These are phyloP conservation scores for Rasamsonia emersonii DNA, from an alignment of 2,329 filamentous ascomycete genomes.

Conservation along the genomic window DNA sequence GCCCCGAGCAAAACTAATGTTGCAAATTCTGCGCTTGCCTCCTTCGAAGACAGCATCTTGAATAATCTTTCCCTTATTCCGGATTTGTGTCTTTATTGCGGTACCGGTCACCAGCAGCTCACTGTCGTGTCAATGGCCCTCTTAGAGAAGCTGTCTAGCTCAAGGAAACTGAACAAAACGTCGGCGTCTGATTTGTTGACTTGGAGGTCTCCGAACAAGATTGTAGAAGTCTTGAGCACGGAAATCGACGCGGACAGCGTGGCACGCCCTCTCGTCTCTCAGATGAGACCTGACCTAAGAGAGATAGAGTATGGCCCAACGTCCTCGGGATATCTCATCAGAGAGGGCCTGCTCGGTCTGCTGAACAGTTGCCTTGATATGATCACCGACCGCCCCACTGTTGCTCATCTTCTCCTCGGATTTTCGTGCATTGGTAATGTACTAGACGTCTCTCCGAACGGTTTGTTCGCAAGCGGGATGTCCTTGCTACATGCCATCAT, in stretches of 20 bases:
- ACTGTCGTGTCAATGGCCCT: constrained; percentile 73
- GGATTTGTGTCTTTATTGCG: constrained; percentile 77
- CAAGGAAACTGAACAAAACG: constrained; percentile 66
- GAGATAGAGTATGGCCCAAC: constrained; percentile 64
- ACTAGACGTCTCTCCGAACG: constrained; percentile 58
- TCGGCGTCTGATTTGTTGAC: constrained; percentile 55
- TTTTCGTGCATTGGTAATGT: constrained; percentile 68
- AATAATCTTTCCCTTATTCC: constrained; percentile 71
- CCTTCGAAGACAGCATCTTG: constrained; percentile 84
- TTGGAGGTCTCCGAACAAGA: constrained; percentile 65
- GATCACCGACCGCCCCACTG: constrained; percentile 67
- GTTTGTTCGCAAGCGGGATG: constrained; percentile 60
- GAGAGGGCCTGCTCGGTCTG: constrained; percentile 77
- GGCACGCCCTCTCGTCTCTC: constrained; percentile 59
- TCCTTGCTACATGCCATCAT: constrained; percentile 81
- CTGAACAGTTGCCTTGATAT: constrained; percentile 70
- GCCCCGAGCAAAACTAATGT: constrained; percentile 53
- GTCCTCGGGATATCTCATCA: constrained; percentile 68
- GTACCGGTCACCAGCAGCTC: constrained; percentile 71
- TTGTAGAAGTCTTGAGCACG: constrained; percentile 78
- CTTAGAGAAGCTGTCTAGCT: constrained; percentile 77
- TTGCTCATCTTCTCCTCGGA: constrained; percentile 84
- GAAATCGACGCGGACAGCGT: constrained; percentile 75
- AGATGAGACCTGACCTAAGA: constrained; percentile 56
- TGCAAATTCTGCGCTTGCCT: constrained; percentile 68